Evolutionary conservation across 768 basidiomycete genomes (phyloP), one percentile per base, ranked within the genome.

Genomic region (Lactarius hatsudake): DNA sequence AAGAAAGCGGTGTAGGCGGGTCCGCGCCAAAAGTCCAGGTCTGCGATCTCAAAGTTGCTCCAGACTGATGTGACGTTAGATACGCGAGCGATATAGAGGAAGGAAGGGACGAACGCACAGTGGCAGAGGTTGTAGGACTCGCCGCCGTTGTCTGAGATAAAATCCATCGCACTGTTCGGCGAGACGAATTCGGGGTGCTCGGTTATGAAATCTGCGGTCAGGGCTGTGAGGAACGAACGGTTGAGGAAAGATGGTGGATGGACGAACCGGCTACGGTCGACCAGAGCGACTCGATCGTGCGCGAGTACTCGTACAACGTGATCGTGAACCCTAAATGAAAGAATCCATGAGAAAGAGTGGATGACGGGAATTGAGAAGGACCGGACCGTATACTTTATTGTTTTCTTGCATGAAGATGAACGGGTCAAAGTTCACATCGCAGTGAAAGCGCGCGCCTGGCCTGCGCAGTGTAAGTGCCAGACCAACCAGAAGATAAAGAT

Each of bases 11-110:
- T 80, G 74, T 97, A 97, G 3, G 88, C 87, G 67, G 94, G 88
- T 15, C 87, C 78, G 71, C 94, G 82, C 92, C 92, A 95, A 67
- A 96, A 85, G 68, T 91, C 87, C 67, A 96, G 82, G 72, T 87
- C 83, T 6, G 83, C 94, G 67, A 97, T 96, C 75, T 96, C 94
- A 72, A 96, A 96, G 76, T 95, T 97, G 71, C 88, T 91, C 93
- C 93, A 95, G 80, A 93, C 91, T 93, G 62, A 5, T 38, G 5
- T 17, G 10, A 10, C 9, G n/a, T 48, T 13, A 9, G n/a, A 48
- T 48, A 48, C n/a, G 48, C 10, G n/a, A 18, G 18, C 8, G 45
- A 55, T n/a, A 32, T 8, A 32, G 9, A 2, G 4, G 34, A n/a
- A 48, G 38, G 6, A 34, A 13, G 26, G 62, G 38, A 32, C 13